These are phyloP conservation scores for Cyclaneusma minus DNA, from an alignment of 2,329 filamentous ascomycete species.

Conservation along the genomic window DNA sequence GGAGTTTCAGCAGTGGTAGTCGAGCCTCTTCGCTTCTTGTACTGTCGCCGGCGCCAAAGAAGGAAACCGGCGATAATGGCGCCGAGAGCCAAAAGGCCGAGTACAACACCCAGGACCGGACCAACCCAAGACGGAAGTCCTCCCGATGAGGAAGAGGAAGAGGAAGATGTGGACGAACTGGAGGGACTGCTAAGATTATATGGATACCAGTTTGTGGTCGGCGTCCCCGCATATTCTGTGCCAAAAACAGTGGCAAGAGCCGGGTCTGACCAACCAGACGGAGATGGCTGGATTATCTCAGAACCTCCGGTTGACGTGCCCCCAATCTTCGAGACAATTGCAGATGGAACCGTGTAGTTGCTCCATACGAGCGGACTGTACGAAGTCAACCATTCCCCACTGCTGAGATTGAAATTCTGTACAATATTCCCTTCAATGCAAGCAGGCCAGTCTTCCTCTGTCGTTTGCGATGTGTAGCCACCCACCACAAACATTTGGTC, in stretches of 20 bases:
- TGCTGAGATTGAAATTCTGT: constrained; percentile 58
- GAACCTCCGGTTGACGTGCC: constrained; percentile 51
- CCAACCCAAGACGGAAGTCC: constrained; percentile 42
- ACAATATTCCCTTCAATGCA: constrained; percentile 39
- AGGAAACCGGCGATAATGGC: constrained; percentile 33
- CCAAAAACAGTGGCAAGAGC: constrained; percentile 37
- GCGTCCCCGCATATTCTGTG: constrained; percentile 35
- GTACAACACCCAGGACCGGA: constrained; percentile 45
- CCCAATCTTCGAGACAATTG: constrained; percentile 50
- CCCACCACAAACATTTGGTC: constrained; percentile 70
- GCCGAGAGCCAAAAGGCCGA: constrained; percentile 40
- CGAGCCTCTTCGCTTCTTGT: constrained; percentile 6
- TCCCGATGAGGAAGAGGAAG: constrained; percentile 16
- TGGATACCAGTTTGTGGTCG: constrained; percentile 44
- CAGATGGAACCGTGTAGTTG: constrained; percentile 53
- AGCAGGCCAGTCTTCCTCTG: no score
- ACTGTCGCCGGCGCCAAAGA: constrained; percentile 31
- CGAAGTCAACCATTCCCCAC: constrained; percentile 49
- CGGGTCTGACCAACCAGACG: constrained; percentile 36
- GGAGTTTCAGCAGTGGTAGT: constrained; percentile 12
- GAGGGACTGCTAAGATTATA: constrained; percentile 31
- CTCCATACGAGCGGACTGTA: constrained; percentile 51
- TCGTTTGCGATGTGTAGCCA: constrained; percentile 33
- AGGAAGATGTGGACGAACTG: no score
- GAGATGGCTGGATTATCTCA: constrained; percentile 48